phyloP scores from a whole-genome alignment of 352 stramenopile species.

The Pythium plurisporium region DNA sequence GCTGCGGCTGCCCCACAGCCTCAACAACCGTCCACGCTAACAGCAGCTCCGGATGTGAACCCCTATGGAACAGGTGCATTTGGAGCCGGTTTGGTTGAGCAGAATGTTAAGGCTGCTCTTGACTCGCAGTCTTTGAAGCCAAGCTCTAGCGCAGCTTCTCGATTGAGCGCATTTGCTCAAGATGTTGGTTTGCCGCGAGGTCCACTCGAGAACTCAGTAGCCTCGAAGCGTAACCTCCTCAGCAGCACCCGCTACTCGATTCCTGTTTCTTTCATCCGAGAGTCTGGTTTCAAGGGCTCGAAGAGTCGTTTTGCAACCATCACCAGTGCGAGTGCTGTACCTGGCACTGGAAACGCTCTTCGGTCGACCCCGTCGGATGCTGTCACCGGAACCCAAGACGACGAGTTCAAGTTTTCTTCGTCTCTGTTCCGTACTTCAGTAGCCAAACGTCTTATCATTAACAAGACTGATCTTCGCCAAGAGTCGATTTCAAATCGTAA shows the following conservation, averaged over 20 bases:
- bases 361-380: conserved; percentile 12
- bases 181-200: conserved; percentile 69
- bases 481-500: conserved; percentile 4
- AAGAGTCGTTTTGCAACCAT: conserved; percentile 62
- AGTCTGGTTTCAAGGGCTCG: conserved; percentile 61
- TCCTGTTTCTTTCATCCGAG: conserved; percentile 69
- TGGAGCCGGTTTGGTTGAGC: conserved; percentile 43
- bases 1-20: conserved; percentile 9
- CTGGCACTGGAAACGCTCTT: conserved; percentile 11
- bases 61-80: conserved; percentile 55
- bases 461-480: conserved; percentile 16
- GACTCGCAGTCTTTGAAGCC: conserved; percentile 20
- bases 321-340: conserved; percentile 23
- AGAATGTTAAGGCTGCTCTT: conserved; percentile 30
- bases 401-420: conserved; percentile 32
- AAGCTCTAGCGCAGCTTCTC: conserved; percentile 39
- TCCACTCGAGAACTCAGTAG: conserved; percentile 44
- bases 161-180: conserved; percentile 54
- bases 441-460: conserved; percentile 22
- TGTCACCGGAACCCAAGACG: conserved; percentile 8
- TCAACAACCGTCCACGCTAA: conserved; percentile 23
- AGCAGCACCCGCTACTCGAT: conserved; percentile 34
- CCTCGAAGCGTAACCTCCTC: conserved; percentile 53
- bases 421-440: conserved; percentile 28
- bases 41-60: conserved; percentile 47